Conservation (phyloP, 345 rosid species). For the Populus ilicifolia region DNA sequence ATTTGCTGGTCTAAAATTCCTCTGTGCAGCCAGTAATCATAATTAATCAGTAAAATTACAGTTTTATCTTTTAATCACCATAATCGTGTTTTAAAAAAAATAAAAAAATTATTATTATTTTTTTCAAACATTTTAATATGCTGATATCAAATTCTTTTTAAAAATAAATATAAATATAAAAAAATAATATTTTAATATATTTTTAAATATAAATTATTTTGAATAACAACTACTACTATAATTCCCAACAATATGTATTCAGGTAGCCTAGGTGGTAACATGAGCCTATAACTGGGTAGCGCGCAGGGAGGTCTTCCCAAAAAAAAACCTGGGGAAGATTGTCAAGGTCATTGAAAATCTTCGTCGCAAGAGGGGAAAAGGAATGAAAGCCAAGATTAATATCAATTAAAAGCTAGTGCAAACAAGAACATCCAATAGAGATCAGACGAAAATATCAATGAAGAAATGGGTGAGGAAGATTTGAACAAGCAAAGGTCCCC, state of each 20-base stretch:
- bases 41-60: not conserved
- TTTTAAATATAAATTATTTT: no score
- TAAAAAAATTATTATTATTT: no score
- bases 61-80: no score
- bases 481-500: not conserved
- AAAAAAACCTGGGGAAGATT: not conserved
- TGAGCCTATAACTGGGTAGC: no score
- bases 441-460: not conserved
- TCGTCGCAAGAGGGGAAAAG: no score
- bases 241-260: no score
- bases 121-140: no score
- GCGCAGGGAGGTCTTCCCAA: not conserved
- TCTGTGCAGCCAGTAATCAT: not conserved
- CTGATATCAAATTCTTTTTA: no score
- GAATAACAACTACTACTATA: no score
- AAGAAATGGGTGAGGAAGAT: constrained; percentile 15
- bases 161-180: no score
- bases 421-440: not conserved
- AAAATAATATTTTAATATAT: no score
- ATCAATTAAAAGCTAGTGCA: not conserved
- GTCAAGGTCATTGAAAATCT: not conserved
- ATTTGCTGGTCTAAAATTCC: not conserved
- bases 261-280: not conserved
- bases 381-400: not conserved
- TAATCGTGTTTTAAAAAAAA: no score